phyloP scores from a whole-genome alignment of 2,329 filamentous ascomycete species.

The Epichloe sp. region DNA sequence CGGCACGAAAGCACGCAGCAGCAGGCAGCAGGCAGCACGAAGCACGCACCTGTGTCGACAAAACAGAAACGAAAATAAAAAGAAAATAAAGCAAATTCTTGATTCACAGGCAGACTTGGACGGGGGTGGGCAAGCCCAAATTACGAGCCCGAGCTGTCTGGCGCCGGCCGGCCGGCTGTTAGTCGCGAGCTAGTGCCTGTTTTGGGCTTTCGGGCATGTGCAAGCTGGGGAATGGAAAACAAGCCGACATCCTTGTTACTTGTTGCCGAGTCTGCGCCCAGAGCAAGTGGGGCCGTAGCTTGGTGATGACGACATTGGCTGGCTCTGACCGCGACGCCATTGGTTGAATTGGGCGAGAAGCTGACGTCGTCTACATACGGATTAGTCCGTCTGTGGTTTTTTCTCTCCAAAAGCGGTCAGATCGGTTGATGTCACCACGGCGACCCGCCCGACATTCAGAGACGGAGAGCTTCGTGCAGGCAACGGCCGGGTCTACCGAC shows the following conservation, averaged over 20 bases:
- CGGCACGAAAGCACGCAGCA: too few species aligned
- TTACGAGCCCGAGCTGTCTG: neutral
- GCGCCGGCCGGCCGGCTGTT: neutral
- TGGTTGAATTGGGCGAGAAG: neutral
- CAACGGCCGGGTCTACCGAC: neutral
- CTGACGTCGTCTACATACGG: too few species aligned
- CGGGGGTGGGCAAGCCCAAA: neutral
- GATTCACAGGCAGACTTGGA: neutral
- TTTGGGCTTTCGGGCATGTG: neutral
- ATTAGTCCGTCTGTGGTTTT: too few species aligned
- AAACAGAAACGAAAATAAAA: too few species aligned
- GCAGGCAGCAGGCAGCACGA: too few species aligned
- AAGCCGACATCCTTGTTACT: too few species aligned
- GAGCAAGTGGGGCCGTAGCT: constrained; percentile 4
- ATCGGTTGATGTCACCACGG: constrained; percentile 1
- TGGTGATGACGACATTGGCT: constrained; percentile 10
- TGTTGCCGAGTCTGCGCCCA: neutral
- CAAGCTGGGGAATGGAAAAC: neutral
- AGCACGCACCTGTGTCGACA: too few species aligned
- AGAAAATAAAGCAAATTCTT: neutral
- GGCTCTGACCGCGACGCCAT: neutral
- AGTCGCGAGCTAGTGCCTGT: neutral
- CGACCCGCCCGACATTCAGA: neutral
- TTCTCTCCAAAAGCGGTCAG: too few species aligned
- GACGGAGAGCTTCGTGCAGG: too few species aligned